Base-by-base conservation (phyloP, 2,329 filamentous ascomycete species). In the Epichloe glyceriae region DNA sequence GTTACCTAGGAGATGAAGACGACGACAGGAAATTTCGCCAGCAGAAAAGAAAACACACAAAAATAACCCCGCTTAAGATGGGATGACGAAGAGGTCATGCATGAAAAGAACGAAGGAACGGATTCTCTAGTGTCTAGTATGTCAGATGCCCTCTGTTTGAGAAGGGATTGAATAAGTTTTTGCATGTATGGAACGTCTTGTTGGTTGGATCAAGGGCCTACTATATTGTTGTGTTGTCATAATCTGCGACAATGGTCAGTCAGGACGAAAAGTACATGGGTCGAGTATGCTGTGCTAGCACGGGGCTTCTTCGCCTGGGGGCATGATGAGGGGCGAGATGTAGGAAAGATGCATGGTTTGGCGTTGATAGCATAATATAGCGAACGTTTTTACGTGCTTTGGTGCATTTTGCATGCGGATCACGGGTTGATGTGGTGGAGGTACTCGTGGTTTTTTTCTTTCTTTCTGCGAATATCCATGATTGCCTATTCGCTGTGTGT, bases 331-430 rank as follows among this genome's bases (percentile, higher is more conserved):
- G n/a, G 12, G 22, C n/a, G n/a, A 34, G n/a, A 30, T 6, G 39
- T 33, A 41, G 34, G 46, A 34, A 8, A 22, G n/a, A 26, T 39
- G 50, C 46, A 46, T 52, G 42, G 42, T 19, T 41, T 19, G 50
- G 50, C 50, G 50, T 52, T 46, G 46, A 42, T 37, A 49, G 46
- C 46, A 49, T 49, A 45, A 46, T 51, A 46, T 51, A 3, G 10
- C 8, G 39, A 47, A 44, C 14, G n/a, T 37, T 38, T 44, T 38
- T 44, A 10, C n/a, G 12, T 17, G 39, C 39, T 20, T 41, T 38
- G 14, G 39, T 41, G 39, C 17, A 41, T 41, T 5, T 15, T 38
- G 35, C 6, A 7, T 38, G 35, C 35, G 14, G 15, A 2, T 37
- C 12, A 14, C 35, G 15, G 35, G 35, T n/a, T 5, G 6, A 15